Evolutionary conservation across 2,329 filamentous ascomycete species (phyloP).

Genomic region (Stagonosporopsis vannaccii): DNA sequence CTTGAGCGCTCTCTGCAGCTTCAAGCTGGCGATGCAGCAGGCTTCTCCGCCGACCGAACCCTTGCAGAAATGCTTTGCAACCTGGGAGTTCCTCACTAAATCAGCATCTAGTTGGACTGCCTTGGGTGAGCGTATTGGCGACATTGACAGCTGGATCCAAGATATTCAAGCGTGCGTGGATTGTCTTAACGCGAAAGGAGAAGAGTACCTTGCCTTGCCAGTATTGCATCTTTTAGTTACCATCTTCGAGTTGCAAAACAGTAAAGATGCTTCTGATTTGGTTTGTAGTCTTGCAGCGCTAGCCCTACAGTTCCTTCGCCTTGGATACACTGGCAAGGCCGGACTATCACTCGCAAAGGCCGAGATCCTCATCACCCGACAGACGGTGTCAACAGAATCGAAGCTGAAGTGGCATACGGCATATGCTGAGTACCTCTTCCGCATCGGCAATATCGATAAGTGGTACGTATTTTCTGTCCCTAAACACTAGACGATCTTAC

Average conservation of each 20-base stretch:
- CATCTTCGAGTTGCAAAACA: conserved; percentile 56
- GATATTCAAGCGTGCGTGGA: conserved; percentile 63
- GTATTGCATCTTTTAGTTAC: conserved; percentile 59
- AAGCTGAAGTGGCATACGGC: conserved; percentile 70
- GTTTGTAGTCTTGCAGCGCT: conserved; percentile 56
- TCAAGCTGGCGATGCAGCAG: conserved; percentile 55
- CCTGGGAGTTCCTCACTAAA: conserved; percentile 51
- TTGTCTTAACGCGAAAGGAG: conserved; percentile 65
- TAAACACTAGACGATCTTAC: background rate
- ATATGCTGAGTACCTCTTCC: conserved; percentile 76
- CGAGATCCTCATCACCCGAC: conserved; percentile 56
- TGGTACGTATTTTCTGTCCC: conserved; percentile 47
- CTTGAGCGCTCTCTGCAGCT: conserved; percentile 44
- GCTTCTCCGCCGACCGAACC: conserved; percentile 28
- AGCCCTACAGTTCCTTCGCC: conserved; percentile 63
- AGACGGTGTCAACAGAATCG: conserved; percentile 54
- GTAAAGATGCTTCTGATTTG: conserved; percentile 47
- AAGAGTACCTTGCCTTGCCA: conserved; percentile 58
- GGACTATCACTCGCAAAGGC: conserved; percentile 65
- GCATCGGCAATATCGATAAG: conserved; percentile 70
- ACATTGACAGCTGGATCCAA: conserved; percentile 57
- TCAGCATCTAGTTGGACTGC: conserved; percentile 43
- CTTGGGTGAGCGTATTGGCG: conserved; percentile 58
- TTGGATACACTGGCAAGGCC: conserved; percentile 68
- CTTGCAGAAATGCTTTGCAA: conserved; percentile 42